Evolutionary conservation across 441 rosid species (phyloP).

Genomic region (Erodium chrysanthum): DNA sequence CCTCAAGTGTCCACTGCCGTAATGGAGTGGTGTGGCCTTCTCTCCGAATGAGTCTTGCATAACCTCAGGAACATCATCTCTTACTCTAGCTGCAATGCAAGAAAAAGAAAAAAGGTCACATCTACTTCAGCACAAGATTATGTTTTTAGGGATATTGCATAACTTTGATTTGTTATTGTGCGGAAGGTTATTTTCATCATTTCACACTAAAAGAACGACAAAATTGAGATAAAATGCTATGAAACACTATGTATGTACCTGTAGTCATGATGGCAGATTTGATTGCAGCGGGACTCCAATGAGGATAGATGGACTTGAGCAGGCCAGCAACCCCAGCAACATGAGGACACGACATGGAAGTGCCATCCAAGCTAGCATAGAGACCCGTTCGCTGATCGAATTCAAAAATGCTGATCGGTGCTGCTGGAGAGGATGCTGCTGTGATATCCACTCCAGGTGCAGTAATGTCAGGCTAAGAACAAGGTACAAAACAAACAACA

Average conservation of each 20-base stretch:
- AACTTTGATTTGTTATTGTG: too few species aligned
- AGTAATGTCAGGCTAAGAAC: neutral
- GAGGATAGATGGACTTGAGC: neutral
- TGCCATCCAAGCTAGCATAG: neutral
- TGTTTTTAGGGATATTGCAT: too few species aligned
- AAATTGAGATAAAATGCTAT: too few species aligned
- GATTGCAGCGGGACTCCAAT: neutral
- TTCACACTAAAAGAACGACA: too few species aligned
- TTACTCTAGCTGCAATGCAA: neutral
- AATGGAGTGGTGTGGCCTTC: conserved; percentile 41
- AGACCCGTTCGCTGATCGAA: neutral
- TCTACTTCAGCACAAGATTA: too few species aligned
- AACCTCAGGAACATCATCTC: neutral
- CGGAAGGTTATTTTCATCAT: too few species aligned
- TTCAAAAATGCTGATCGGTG: neutral
- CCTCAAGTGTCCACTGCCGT: conserved; percentile 51
- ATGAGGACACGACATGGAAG: neutral
- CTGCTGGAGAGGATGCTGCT: neutral
- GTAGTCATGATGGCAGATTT: neutral
- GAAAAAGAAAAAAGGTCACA: too few species aligned
- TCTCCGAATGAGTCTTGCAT: conserved; percentile 26
- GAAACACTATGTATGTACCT: neutral
- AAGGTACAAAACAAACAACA: neutral
- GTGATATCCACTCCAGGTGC: neutral
- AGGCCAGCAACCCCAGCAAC: neutral